Evolutionary conservation across 192 early-diverging fungal genomes (phyloP).

Genomic region (Coemansia nantahalensis): DNA sequence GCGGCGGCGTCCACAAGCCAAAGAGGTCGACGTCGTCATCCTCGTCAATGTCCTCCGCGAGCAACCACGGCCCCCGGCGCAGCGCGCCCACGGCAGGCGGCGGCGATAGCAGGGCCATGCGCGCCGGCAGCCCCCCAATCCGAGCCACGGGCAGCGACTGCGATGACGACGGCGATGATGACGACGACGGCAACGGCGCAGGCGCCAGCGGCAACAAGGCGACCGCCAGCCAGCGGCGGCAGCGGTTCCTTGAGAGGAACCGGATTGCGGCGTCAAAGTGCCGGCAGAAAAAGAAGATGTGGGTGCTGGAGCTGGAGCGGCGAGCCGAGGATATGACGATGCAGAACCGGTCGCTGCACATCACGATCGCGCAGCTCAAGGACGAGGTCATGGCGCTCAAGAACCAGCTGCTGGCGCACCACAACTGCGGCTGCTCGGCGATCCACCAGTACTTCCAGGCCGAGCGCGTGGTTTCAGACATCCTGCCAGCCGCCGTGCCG

Average conservation of each 20-base stretch:
- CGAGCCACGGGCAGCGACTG: slow-evolving; percentile 1
- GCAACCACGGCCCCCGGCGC: not conserved
- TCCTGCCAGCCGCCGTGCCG: slow-evolving; percentile 7
- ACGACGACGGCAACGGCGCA: too few relatives aligned
- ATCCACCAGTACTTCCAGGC: slow-evolving; percentile 55
- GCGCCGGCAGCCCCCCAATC: too few relatives aligned
- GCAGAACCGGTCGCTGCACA: slow-evolving; percentile 48
- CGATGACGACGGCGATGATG: slow-evolving; percentile 3
- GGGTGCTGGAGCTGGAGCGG: slow-evolving; percentile 76
- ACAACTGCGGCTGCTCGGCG: slow-evolving; percentile 50
- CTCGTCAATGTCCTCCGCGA: too few relatives aligned
- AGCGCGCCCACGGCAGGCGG: too few relatives aligned
- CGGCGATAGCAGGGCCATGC: too few relatives aligned
- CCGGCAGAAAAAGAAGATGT: slow-evolving; percentile 90
- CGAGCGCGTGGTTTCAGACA: slow-evolving; percentile 14
- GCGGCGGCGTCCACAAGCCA: slow-evolving; percentile 12
- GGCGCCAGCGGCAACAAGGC: too few relatives aligned
- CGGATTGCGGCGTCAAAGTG: slow-evolving; percentile 87
- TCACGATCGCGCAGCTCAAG: slow-evolving; percentile 45
- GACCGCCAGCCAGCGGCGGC: slow-evolving; percentile 55
- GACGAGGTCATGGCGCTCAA: slow-evolving; percentile 53
- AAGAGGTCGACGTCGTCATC: too few relatives aligned
- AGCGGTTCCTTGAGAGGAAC: slow-evolving; percentile 85
- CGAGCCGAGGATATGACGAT: slow-evolving; percentile 56
- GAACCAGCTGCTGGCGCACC: slow-evolving; percentile 54